A percentile compares a stretch with the other conserved stretches of the same genome.
These are phyloP conservation scores for Henningerozyma blattae DNA, from an alignment of 805 yeast genomes.

Conservation along the genomic window DNA sequence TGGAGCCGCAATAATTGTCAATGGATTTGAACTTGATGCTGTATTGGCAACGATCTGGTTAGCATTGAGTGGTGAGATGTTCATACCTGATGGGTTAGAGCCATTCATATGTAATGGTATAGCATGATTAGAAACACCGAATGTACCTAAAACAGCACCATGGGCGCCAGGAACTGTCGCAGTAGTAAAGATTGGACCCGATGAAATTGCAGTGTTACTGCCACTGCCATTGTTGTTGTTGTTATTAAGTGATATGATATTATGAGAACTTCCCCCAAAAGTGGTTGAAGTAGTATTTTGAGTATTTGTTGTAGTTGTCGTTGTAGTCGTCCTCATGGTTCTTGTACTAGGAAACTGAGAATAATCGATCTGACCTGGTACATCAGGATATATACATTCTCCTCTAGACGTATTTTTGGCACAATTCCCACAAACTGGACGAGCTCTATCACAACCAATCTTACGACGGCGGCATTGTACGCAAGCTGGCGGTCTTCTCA, in stretches of 20 bases:
- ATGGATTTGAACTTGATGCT: background rate
- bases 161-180: background rate
- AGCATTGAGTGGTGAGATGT: too few relatives aligned
- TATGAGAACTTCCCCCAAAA: too few relatives aligned
- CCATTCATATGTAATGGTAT: background rate
- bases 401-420: conserved; percentile 11
- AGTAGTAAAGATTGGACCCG: too few relatives aligned
- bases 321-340: background rate
- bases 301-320: background rate
- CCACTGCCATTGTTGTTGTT: background rate
- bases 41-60: too few relatives aligned
- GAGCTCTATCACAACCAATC: conserved; percentile 32
- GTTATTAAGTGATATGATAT: too few relatives aligned
- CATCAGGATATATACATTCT: conserved; percentile 22
- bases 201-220: too few relatives aligned
- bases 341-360: background rate
- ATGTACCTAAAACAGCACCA: too few relatives aligned
- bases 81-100: background rate
- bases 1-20: background rate
- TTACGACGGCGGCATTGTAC: conserved; percentile 23
- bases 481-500: conserved; percentile 22
- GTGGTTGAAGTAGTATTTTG: background rate
- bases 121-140: too few relatives aligned
- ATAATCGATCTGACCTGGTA: conserved; percentile 10
- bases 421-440: conserved; percentile 32